These are phyloP conservation scores for Juglanconis juglandina DNA, from an alignment of 2,329 filamentous ascomycete species.

Conservation along the genomic window DNA sequence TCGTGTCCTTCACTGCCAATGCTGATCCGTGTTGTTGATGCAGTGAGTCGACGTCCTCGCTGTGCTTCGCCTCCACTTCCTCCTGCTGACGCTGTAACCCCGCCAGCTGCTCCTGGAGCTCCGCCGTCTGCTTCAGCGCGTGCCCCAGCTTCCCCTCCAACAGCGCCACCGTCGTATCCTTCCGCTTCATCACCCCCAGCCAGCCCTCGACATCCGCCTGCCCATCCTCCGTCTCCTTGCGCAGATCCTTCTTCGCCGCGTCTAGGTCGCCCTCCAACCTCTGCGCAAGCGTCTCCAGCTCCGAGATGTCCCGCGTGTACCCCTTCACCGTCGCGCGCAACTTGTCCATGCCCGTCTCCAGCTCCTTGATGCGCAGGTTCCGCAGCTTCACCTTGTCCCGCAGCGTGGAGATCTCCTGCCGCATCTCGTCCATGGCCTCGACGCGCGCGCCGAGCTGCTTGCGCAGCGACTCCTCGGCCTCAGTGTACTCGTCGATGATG, in stretches of 20 bases:
- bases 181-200: constrained; percentile 32
- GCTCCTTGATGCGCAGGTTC: constrained; percentile 40
- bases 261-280: constrained; percentile 42
- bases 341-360: constrained; percentile 47
- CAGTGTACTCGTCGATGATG: constrained; percentile 59
- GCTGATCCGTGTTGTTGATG: constrained; percentile 42
- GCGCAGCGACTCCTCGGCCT: constrained; percentile 51
- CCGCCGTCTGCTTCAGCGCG: constrained; percentile 36
- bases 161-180: constrained; percentile 35
- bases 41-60: constrained; percentile 27
- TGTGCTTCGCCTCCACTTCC: constrained; percentile 27
- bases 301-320: constrained; percentile 51
- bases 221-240: constrained; percentile 21
- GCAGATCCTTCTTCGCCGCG: constrained; percentile 25
- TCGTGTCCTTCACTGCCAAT: constrained; percentile 49
- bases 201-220: constrained; percentile 33
- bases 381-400: constrained; percentile 26
- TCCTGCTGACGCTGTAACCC: constrained; percentile 30
- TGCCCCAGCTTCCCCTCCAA: constrained; percentile 43
- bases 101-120: constrained; percentile 37
- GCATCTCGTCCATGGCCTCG: constrained; percentile 46
- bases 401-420: constrained; percentile 37
- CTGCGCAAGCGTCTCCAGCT: constrained; percentile 51
- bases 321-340: constrained; percentile 50
- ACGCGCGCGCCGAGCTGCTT: constrained; percentile 55